Base-by-base conservation (phyloP, 805 yeast species). In the Wickerhamomyces ciferrii region DNA sequence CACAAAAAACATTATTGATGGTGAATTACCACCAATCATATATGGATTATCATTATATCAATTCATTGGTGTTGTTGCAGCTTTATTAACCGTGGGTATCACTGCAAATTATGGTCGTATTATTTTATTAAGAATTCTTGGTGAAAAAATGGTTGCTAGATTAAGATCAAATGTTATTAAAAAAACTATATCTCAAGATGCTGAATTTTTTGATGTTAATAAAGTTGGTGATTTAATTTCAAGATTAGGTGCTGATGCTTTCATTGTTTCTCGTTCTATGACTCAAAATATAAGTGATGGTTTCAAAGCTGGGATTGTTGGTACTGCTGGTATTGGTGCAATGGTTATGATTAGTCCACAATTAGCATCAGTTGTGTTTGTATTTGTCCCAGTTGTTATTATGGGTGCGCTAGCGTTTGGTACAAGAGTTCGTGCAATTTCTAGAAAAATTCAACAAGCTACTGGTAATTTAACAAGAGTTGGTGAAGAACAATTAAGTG, bases 251-350 rank as follows among this genome's bases (percentile, higher is more conserved):
- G 84, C 87, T 38, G 99, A 94, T 63, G 87, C 97, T 1, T 90
- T 87, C 49, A 81, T 94, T 25, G 96, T 92, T 18, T 80, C 97
- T 10, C 78, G 89, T 53, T 83, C 97, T 0, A 78, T 94, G 51
- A 88, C 97, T 20, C 96, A 88, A 55, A 92, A 92, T 61, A 75
- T 92, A 25, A 85, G 95, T 48, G 98, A 92, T 63, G 99, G 99
- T 7, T 75, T 86, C 46, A 75, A 97, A 52, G 83, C 97, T 1
- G 63, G 82, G 0, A 82, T 92, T 36, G 79, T 88, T 53, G 97
- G 97, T 2, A 70, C 78, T 29, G 94, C 88, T 31, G 97, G 97
- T 19, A 69, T 90, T 31, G 80, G 87, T 3, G 87, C 91, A 90
- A 94, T 92, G 99, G 72, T 88, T 47, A 79, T 81, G 50, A 91